These are phyloP conservation scores for Ustilago vetiveriae DNA, from an alignment of 1,284 basidiomycete species.

Conservation along the genomic window DNA sequence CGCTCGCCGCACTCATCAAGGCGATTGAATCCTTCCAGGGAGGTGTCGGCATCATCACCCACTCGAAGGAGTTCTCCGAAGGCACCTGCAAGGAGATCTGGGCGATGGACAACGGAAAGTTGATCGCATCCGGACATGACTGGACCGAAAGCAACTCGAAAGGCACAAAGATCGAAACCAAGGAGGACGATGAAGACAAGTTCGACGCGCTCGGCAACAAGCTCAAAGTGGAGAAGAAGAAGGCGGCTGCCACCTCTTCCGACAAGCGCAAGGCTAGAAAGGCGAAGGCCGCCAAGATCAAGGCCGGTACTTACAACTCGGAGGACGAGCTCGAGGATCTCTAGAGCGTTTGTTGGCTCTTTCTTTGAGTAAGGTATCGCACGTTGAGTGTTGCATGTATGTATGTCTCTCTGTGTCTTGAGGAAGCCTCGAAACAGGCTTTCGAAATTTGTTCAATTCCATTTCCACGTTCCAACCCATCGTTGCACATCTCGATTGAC, in stretches of 20 bases:
- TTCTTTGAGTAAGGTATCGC: too few relatives aligned
- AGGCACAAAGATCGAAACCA: slow-evolving; percentile 60
- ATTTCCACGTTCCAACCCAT: too few relatives aligned
- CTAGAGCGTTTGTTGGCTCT: too few relatives aligned
- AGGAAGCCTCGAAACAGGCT: too few relatives aligned
- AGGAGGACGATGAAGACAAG: slow-evolving; percentile 60
- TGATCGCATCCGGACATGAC: slow-evolving; percentile 74
- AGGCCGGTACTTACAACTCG: slow-evolving; percentile 54
- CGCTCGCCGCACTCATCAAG: slow-evolving; percentile 66
- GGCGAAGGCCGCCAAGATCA: slow-evolving; percentile 49
- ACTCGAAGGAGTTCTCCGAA: slow-evolving; percentile 65
- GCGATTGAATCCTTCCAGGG: slow-evolving; percentile 66
- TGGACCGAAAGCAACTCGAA: slow-evolving; percentile 83
- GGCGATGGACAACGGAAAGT: slow-evolving; percentile 61
- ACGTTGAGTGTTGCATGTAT: too few relatives aligned
- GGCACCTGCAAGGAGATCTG: slow-evolving; percentile 66
- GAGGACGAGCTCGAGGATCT: slow-evolving; percentile 55
- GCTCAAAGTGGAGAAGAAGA: slow-evolving; percentile 62
- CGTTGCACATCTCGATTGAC: too few relatives aligned
- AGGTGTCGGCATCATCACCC: slow-evolving; percentile 66
- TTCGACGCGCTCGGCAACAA: slow-evolving; percentile 64
- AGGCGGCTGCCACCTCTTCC: slow-evolving; percentile 34
- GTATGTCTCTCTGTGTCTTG: too few relatives aligned
- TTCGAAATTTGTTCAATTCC: too few relatives aligned
- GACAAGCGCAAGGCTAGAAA: slow-evolving; percentile 52